Evolutionary conservation across 306 rosid species (phyloP).

Genomic region (Quercus suber): DNA sequence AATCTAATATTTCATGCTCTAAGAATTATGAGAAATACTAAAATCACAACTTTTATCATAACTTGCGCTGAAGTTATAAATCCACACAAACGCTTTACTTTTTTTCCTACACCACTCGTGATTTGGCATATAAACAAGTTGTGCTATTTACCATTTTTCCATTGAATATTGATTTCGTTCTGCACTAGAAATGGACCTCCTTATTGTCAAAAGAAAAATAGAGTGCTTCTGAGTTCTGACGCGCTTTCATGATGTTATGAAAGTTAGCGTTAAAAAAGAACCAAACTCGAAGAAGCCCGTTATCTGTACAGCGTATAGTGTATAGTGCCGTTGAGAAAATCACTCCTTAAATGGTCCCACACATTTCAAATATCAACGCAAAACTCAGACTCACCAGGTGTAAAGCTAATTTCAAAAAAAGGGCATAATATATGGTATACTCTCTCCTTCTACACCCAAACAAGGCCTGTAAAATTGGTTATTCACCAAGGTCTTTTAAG

Average conservation of each 20-base stretch:
- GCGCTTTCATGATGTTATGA: background rate
- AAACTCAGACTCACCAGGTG: background rate
- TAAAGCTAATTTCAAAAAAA: no score
- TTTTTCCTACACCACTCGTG: no score
- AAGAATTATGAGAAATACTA: rapidly evolving
- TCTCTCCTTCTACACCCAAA: background rate
- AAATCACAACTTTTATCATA: rapidly evolving
- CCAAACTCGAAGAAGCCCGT: background rate
- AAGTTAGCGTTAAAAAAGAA: background rate
- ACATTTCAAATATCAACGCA: background rate
- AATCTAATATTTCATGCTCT: rapidly evolving
- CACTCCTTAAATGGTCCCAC: background rate
- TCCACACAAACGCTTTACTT: rapidly evolving
- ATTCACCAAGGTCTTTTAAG: background rate
- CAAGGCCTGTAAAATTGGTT: background rate
- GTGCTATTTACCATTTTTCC: no score
- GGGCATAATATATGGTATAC: background rate
- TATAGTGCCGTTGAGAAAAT: background rate
- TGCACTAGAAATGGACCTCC: no score
- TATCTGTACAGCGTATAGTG: background rate
- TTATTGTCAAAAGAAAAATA: no score
- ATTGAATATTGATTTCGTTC: no score
- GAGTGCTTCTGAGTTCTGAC: background rate
- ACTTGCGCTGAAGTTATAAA: no score
- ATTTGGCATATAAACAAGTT: no score